These are phyloP conservation scores for Myriosclerotinia curreyana DNA, from an alignment of 2,329 filamentous ascomycete species.

Conservation along the genomic window DNA sequence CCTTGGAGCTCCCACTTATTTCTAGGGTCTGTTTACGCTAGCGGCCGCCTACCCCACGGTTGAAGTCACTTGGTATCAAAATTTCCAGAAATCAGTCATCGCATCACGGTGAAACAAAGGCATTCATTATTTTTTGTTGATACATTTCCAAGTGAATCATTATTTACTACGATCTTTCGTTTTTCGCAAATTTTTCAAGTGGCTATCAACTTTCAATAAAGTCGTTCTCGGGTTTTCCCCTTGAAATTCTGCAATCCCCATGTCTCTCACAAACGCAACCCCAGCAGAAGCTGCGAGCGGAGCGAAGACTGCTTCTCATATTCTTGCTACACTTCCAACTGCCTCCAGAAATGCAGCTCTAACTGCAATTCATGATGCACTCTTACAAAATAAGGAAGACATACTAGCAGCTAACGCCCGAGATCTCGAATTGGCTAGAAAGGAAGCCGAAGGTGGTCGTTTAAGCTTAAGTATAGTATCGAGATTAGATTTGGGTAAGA, in stretches of 20 bases:
- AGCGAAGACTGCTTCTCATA: slow-evolving; percentile 78
- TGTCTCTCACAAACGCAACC: slow-evolving; percentile 88
- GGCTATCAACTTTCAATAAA: background rate
- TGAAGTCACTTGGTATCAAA: background rate
- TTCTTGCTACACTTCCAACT: slow-evolving; percentile 74
- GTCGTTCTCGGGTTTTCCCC: no score
- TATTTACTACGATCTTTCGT: background rate
- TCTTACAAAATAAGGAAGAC: slow-evolving; percentile 63
- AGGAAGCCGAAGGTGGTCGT: slow-evolving; percentile 70
- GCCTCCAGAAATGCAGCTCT: slow-evolving; percentile 80
- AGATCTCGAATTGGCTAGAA: slow-evolving; percentile 72
- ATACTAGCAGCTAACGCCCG: slow-evolving; percentile 85
- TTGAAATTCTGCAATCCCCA: slow-evolving; percentile 41
- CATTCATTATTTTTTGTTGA: background rate
- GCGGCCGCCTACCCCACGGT: background rate
- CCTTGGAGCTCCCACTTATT: slow-evolving; percentile 3
- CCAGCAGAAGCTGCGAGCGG: slow-evolving; percentile 72
- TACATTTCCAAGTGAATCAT: background rate
- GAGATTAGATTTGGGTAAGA: slow-evolving; percentile 78
- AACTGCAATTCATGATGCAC: slow-evolving; percentile 75
- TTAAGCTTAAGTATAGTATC: slow-evolving; percentile 82
- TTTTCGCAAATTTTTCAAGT: background rate
- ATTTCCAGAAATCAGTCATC: slow-evolving; percentile 14
- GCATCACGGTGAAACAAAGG: slow-evolving; percentile 2
- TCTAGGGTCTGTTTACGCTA: background rate